Base-by-base conservation (phyloP, 1,284 basidiomycete species). In the Moniliella sp. region DNA sequence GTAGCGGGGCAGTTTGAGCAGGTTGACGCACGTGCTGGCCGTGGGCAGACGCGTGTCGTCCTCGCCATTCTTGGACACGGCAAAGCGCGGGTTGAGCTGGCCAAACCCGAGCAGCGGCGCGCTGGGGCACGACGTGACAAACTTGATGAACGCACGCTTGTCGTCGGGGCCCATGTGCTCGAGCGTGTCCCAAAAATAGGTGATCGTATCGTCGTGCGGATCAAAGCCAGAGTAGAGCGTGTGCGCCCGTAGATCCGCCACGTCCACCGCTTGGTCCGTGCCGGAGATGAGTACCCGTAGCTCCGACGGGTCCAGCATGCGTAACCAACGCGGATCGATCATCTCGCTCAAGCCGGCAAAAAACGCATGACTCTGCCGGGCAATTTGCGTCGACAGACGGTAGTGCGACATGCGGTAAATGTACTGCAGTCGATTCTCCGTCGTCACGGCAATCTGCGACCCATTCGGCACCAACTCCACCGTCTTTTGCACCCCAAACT, bases 391-490 rank as follows among this genome's bases (percentile, higher is more conserved):
- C 54, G 74, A 83, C 15, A 97, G 69, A 30, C 76, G 76, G 61
- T 86, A 84, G 61, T 84, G 76, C 34, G 81, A 79, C 15, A 93
- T 72, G 10, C 82, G 70, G 50, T 80, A 76, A 45, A 97, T 93
- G 61, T 94, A 66, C 34, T 76, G 74, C 35, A 91, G 69, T 27
- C 80, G 65, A 53, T 97, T 97, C 46, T 84, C 78, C 28, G 72
- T 71, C 8, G 86, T 91, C 12, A 97, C 84, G 0, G 81, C 66
- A 14, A 82, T 70, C 46, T 84, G 77, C 46, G 73, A 73, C 0
- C 88, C 88, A 36, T 78, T 71, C 0, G 73, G 76, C 3, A 88
- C 69, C 7, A 97, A 72, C 48, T 93, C 78, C 23, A 82, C 64
- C 1, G 74, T 72, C 39, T 72, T 71, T 3, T 76, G 72, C 1